Evolutionary conservation across 1,284 basidiomycete genomes (phyloP), one percentile per base, ranked within the genome.

Genomic region (Phlebopus sp.): DNA sequence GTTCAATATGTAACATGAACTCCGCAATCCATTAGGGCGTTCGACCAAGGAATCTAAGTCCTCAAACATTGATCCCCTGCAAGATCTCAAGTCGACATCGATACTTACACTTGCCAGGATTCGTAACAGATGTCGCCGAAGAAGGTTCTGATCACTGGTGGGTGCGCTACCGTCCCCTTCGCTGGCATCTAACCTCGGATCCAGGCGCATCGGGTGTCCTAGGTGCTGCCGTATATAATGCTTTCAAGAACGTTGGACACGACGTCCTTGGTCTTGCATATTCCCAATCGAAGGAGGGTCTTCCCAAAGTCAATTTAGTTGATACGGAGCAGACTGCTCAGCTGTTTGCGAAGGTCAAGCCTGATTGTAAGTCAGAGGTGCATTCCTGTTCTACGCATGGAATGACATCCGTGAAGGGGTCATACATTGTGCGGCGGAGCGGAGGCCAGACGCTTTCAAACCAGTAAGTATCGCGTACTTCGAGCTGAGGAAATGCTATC

Each of bases 391-490:
- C 40, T 45, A 23, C 43, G 49, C 38, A 55, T 44, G n/a, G 21
- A 21, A 13, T 37, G 27, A 41, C 46, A 41, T 34, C 41, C 47
- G 51, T 52, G 47, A 59, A 86, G 86, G 86, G 82, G 78, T 92
- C 23, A 81, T 93, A 17, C 90, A 92, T 58, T 91, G 89, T 55
- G 90, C 90, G 13, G 90, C 90, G 3, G 90, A 92, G 66, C 73
- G 90, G 49, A 73, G 89, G 42, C 90, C 90, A 2, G 90, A 92
- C 60, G 86, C 88, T 21, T 89, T 87, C 47, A 86, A 89, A 63
- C 86, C 84, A 73, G 87, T 85, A 51, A 37, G 73, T 54, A 17
- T 36, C 31, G 31, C 8, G 4, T 46, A 14, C 7, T 25, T 29
- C 17, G n/a, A 35, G 37, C 8, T 11, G 5, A n/a, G 29, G 14